Evolutionary conservation across 495 filamentous ascomycete species (phyloP).

Genomic region (Collariella sp.): DNA sequence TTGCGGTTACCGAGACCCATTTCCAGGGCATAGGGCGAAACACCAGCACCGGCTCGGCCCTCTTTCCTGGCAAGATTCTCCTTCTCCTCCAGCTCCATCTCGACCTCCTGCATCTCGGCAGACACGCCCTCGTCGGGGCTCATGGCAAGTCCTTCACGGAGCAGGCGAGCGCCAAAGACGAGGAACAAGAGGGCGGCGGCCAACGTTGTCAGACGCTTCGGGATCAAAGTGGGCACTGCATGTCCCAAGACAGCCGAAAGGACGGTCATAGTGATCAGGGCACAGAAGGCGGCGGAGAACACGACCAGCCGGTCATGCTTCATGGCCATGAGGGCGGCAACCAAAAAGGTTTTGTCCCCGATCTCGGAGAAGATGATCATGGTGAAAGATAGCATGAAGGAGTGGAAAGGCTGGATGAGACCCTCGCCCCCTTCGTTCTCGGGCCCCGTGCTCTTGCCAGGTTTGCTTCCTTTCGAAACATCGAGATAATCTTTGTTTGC

Average conservation of each 20-base stretch:
- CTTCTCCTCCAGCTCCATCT: conserved; percentile 91
- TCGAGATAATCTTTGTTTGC: conserved; percentile 58
- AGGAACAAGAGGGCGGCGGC: conserved; percentile 78
- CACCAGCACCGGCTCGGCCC: conserved; percentile 44
- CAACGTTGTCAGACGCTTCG: conserved; percentile 79
- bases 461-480: conserved; percentile 44
- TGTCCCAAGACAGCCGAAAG: conserved; percentile 95
- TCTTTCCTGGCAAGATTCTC: conserved; percentile 57
- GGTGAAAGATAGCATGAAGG: conserved; percentile 81
- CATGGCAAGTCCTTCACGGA: conserved; percentile 86
- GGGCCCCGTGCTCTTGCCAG: conserved; percentile 21
- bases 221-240: conserved; percentile 82
- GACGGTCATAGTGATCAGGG: conserved; percentile 86
- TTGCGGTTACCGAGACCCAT: conserved; percentile 51
- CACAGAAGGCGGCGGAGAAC: conserved; percentile 87
- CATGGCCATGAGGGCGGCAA: conserved; percentile 98
- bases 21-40: conserved; percentile 57
- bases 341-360: conserved; percentile 96
- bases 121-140: conserved; percentile 76
- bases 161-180: conserved; percentile 75
- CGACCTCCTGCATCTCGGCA: conserved; percentile 96
- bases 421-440: conserved; percentile 45
- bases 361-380: conserved; percentile 98
- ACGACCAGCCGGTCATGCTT: conserved; percentile 88
- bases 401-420: conserved; percentile 78